phyloP scores from a whole-genome alignment of 169 alveolate genomes.

The Cryptosporidium sp. region DNA sequence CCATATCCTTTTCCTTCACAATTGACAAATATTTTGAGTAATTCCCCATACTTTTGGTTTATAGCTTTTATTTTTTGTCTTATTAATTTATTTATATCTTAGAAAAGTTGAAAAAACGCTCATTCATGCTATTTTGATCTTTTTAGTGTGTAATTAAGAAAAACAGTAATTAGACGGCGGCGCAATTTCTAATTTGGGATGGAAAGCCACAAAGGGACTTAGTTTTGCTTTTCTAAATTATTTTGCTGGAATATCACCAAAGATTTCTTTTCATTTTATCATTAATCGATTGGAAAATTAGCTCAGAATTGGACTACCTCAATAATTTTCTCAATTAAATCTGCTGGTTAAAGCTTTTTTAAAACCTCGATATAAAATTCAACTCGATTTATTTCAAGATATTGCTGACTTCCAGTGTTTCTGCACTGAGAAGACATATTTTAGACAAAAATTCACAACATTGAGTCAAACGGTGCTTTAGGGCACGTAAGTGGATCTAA shows the following conservation, averaged over 20 bases:
- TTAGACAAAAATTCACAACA: conserved; percentile 24
- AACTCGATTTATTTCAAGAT: neutral
- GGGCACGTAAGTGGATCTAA: conserved; percentile 24
- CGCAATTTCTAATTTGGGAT: conserved; percentile 13
- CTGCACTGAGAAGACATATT: conserved; percentile 2
- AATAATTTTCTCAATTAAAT: neutral
- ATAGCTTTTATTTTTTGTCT: neutral
- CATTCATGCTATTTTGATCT: neutral
- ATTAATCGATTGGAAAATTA: neutral
- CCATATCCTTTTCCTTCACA: conserved; percentile 46
- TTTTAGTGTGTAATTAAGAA: conserved; percentile 3
- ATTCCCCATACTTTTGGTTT: conserved; percentile 7
- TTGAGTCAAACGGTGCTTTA: neutral
- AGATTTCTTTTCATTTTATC: neutral
- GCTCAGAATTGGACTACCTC: neutral
- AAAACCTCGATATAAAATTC: neutral
- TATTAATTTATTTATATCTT: neutral
- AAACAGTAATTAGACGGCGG: conserved; percentile 71
- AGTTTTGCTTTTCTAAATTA: neutral
- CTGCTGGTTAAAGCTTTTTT: neutral
- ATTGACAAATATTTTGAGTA: conserved; percentile 51
- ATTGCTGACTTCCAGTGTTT: conserved; percentile 5
- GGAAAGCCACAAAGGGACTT: neutral
- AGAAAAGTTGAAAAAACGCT: neutral
- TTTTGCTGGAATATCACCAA: neutral